A percentile compares a stretch with the other conserved stretches of the same genome.
Conservation (phyloP, 1,139 yeast genomes). For the Geotrichum carabidarum region DNA sequence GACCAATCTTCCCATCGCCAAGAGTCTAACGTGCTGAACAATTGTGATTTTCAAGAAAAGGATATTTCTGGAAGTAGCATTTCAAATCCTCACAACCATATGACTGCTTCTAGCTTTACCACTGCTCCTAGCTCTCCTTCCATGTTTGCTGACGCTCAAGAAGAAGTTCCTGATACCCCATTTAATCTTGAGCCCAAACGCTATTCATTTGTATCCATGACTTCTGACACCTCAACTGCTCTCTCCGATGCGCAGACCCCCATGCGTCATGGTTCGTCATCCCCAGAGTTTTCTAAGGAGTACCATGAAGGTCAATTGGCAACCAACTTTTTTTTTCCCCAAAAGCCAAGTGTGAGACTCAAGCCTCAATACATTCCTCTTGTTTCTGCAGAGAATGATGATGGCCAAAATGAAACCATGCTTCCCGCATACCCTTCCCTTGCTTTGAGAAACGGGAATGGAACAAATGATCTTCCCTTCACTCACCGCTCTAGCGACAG, state of each 20-base stretch:
- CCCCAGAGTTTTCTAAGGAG: background rate
- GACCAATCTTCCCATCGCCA: no score
- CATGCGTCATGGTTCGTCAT: background rate
- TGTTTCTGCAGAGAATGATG: no score
- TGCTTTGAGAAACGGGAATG: background rate
- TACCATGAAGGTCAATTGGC: background rate
- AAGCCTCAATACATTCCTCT: no score
- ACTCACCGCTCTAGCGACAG: background rate
- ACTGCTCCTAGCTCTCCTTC: constrained; percentile 13
- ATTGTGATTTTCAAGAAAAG: no score
- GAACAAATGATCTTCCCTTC: background rate
- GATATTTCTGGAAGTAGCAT: no score
- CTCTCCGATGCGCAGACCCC: background rate
- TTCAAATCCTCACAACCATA: no score
- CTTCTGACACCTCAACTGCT: background rate
- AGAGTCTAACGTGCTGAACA: no score
- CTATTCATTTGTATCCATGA: background rate
- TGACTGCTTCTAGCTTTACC: background rate
- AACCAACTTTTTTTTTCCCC: background rate
- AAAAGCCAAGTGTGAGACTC: no score
- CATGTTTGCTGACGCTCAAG: background rate
- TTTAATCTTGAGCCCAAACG: background rate
- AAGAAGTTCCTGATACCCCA: background rate
- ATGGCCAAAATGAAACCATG: no score
- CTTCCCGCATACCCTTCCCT: no score